Evolutionary conservation across 176 grass and related monocot genomes (phyloP).

Genomic region (Oryza nivara): DNA sequence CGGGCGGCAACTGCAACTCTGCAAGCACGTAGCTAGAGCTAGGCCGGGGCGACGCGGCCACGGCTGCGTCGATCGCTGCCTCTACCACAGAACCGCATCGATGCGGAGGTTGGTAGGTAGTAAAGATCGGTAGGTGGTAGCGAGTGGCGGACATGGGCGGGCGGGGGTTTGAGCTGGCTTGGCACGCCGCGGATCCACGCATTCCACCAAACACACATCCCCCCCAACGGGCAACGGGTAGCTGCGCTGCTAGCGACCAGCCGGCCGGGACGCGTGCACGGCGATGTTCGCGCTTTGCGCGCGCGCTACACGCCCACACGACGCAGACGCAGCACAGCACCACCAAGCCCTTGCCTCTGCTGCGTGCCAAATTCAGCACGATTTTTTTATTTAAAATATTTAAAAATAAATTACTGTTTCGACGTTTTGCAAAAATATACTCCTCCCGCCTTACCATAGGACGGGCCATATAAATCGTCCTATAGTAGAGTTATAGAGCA

Average conservation of each 20-base stretch:
- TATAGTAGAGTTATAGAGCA: no score
- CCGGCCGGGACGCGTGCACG: neutral
- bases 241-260: neutral
- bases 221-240: neutral
- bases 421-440: no score
- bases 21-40: neutral
- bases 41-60: neutral
- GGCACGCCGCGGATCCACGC: constrained; percentile 29
- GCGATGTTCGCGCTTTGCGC: neutral
- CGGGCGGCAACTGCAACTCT: neutral
- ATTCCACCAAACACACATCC: constrained; percentile 45
- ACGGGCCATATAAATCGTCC: no score
- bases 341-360: neutral
- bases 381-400: no score
- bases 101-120: neutral
- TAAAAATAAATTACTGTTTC: no score
- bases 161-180: neutral
- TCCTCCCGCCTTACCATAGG: no score
- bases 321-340: neutral
- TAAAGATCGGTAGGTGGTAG: neutral
- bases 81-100: neutral
- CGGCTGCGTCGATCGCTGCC: neutral
- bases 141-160: neutral
- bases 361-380: no score
- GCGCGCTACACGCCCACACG: neutral